A percentile compares a stretch with the other conserved stretches of the same genome.
phyloP scores from a whole-genome alignment of 495 filamentous ascomycete genomes.

The Podospora fimiseda region DNA sequence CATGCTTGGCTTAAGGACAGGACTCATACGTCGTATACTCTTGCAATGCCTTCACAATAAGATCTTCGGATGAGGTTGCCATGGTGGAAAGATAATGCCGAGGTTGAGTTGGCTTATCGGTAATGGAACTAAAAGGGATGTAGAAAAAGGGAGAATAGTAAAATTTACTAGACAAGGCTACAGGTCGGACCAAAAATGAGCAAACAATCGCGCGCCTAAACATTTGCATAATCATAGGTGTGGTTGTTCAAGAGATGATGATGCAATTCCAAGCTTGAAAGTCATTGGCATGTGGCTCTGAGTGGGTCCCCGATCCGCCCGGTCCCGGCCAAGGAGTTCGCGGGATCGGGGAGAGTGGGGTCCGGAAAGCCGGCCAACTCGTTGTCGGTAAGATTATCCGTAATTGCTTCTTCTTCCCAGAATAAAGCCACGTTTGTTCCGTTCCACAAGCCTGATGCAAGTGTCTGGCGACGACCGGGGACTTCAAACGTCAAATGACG shows the following conservation, averaged over 20 bases:
- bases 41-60: conserved; percentile 33
- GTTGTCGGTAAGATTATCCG: no score
- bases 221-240: neutral
- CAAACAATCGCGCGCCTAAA: neutral
- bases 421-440: no score
- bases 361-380: no score
- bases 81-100: conserved; percentile 16
- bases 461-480: no score
- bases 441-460: no score
- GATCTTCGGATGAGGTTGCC: conserved; percentile 22
- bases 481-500: neutral
- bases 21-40: conserved; percentile 37
- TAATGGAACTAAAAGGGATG: no score
- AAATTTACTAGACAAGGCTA: neutral
- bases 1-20: neutral
- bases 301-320: conserved; percentile 1
- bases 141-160: no score
- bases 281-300: neutral
- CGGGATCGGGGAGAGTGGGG: conserved; percentile 1
- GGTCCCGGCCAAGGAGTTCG: neutral
- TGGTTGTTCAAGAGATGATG: no score
- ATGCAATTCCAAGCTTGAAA: conserved; percentile 1
- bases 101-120: conserved; percentile 7
- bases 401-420: no score
- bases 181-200: neutral